Base-by-base conservation (phyloP, 306 rosid genomes). In the Glycyrrhiza uralensis region DNA sequence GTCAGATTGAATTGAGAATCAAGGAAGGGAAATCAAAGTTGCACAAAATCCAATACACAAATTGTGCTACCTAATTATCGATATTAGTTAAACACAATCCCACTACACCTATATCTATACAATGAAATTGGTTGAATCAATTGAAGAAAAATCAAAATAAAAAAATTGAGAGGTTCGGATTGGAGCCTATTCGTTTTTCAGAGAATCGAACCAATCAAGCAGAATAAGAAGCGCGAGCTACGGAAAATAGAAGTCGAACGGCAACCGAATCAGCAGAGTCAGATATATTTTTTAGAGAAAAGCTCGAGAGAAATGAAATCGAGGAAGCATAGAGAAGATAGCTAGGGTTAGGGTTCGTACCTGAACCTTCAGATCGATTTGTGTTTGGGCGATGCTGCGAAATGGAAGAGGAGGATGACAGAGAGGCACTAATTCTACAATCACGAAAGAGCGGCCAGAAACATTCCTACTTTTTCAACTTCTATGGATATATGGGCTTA, bases 261-360 rank as follows among this genome's bases (percentile, higher is more conserved):
- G 6, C 4, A 46, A 22, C 2, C n/a, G 1, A 61, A 60, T n/a
- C 1, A 28, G 45, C 3, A 23, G 1, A 41, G 15, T 4, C 3
- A 23, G 19, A 44, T 11, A 41, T 17, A n/a, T n/a, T n/a, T n/a
- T 11, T 15, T 18, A 46, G 35, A 20, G 11, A 7, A 35, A 28
- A 8, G 10, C 11, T 6, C 2, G 35, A 9, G 23, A 47, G 52
- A 22, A 23, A 22, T 0, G 29, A 38, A 24, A 36, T 52, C 22
- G 29, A 44, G 24, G 13, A 30, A n/a, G 2, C 23, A 9, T 7
- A 60, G 3, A 52, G 11, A 73, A 66, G 45, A 39, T 62, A 9
- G 0, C 0, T 69, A 59, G 65, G 71, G 68, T 33, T 76, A 80
- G 79, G 81, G 76, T 49, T 72, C 19, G 35, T 82, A 82, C 86